Base-by-base conservation (phyloP, 768 basidiomycete species). In the Serendipita indica region DNA sequence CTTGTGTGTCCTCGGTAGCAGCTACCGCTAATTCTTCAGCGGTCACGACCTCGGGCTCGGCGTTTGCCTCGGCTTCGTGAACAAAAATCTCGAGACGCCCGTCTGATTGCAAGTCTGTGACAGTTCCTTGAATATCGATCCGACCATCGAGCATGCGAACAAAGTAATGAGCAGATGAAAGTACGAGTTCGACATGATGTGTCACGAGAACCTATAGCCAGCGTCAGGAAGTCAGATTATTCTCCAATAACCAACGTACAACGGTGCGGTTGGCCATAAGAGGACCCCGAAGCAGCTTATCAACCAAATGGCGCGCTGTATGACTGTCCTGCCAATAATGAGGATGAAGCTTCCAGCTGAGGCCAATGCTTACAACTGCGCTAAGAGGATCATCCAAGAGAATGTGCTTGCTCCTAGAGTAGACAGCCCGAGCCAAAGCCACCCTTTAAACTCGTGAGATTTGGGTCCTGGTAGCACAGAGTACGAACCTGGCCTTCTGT, bases 91-190 rank as follows among this genome's bases (percentile, higher is more conserved):
- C 80, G 10, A 90, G 71, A 1, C 82, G 66, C 5, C 86, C 85
- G 39, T 72, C 75, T 0, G 74, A 73, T 0, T 78, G 77, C 3
- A 90, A 73, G 3, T 86, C 84, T 39, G 76, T 74, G 7, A 85
- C 72, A 0, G 77, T 78, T 3, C 89, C 89, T 65, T 86, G 80
- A 0, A 78, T 76, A 64, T 89, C 86, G 56, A 89, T 80, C 13
- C 86, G 79, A 2, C 88, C 89, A 65, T 89, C 87, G 1, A 87
- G 74, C 77, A 90, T 83, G 27, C 86, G 79, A 4, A 89, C 75
- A 2, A 90, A 70, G 64, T 88, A 88, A 63, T 82, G 65, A 0
- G 84, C 79, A 0, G 80, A 82, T 0, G 87, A 83, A 4, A 89
- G 77, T 16, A 90, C 82, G 1, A 92, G 77, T 54, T 89, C 85